Conservation (phyloP, 148 eudicot species). For the Polygonum aviculare region DNA sequence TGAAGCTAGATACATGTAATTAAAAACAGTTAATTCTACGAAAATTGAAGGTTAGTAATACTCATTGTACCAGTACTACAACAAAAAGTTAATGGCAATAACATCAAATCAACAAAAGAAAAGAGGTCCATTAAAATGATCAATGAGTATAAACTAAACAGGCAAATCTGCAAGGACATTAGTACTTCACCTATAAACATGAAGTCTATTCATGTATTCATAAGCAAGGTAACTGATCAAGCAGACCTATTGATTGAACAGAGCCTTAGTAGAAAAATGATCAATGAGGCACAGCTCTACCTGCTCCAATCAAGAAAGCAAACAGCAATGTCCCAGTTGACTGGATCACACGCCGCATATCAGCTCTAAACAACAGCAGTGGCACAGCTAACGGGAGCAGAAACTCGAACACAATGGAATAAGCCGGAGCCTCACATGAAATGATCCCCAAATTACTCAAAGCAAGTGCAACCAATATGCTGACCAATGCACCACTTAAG, state of each 20-base stretch:
- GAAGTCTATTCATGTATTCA: neutral
- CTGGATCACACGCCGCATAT: slow-evolving; percentile 48
- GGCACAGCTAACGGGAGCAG: slow-evolving; percentile 83
- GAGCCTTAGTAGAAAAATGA: neutral
- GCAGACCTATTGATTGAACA: neutral
- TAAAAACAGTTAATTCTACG: neutral
- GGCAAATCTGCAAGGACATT: neutral
- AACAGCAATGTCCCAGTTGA: slow-evolving; percentile 70
- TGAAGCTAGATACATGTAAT: neutral
- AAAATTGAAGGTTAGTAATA: neutral
- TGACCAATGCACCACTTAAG: slow-evolving; percentile 81
- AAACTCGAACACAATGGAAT: slow-evolving; percentile 52
- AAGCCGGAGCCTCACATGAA: slow-evolving; percentile 70
- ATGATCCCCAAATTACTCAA: slow-evolving; percentile 87
- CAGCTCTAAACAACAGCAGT: slow-evolving; percentile 80
- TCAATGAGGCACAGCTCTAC: slow-evolving; percentile 20
- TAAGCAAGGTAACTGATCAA: neutral
- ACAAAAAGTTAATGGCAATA: neutral
- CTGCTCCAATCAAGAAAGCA: slow-evolving; percentile 82
- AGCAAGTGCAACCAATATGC: slow-evolving; percentile 72
- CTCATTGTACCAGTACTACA: neutral
- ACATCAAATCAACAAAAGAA: neutral
- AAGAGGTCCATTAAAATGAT: neutral
- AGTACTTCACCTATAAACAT: neutral
- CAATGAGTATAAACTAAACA: neutral